phyloP scores from a whole-genome alignment of 2,329 filamentous ascomycete species.

The Neonectria coccinea region DNA sequence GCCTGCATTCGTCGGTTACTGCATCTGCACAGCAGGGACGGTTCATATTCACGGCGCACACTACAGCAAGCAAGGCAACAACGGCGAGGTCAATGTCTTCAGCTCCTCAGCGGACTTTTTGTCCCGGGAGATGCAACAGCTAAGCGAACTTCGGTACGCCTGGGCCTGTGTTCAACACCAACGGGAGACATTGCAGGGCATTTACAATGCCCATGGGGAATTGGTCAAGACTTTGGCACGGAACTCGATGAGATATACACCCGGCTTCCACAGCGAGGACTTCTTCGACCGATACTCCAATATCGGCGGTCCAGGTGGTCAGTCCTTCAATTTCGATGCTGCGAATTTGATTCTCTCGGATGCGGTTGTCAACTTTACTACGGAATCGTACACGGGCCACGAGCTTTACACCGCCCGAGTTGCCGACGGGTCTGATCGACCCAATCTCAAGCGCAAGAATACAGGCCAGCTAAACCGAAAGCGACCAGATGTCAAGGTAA shows the following conservation, averaged over 20 bases:
- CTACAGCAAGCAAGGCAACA: constrained; percentile 69
- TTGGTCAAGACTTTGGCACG: constrained; percentile 78
- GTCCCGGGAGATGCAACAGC: constrained; percentile 81
- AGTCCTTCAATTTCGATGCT: constrained; percentile 74
- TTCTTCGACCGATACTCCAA: constrained; percentile 85
- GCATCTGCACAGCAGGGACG: constrained; percentile 86
- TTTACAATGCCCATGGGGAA: constrained; percentile 83
- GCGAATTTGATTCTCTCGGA: constrained; percentile 80
- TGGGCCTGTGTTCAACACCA: constrained; percentile 87
- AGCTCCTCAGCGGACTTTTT: constrained; percentile 74
- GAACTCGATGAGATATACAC: constrained; percentile 76
- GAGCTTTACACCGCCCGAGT: constrained; percentile 60
- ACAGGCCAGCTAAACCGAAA: constrained; percentile 54
- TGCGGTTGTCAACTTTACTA: constrained; percentile 69
- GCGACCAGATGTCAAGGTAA: constrained; percentile 54
- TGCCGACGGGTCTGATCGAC: constrained; percentile 47
- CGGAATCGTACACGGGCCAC: constrained; percentile 65
- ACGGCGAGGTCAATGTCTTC: constrained; percentile 72
- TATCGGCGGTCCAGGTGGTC: constrained; percentile 68
- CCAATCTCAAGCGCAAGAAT: constrained; percentile 63
- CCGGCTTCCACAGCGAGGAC: constrained; percentile 86
- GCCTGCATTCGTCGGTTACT: constrained; percentile 89
- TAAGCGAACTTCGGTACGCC: constrained; percentile 78
- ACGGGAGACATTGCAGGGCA: constrained; percentile 79
- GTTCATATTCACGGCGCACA: constrained; percentile 89